Base-by-base conservation (phyloP, 768 basidiomycete species). In the Cyclocybe cylindracea region DNA sequence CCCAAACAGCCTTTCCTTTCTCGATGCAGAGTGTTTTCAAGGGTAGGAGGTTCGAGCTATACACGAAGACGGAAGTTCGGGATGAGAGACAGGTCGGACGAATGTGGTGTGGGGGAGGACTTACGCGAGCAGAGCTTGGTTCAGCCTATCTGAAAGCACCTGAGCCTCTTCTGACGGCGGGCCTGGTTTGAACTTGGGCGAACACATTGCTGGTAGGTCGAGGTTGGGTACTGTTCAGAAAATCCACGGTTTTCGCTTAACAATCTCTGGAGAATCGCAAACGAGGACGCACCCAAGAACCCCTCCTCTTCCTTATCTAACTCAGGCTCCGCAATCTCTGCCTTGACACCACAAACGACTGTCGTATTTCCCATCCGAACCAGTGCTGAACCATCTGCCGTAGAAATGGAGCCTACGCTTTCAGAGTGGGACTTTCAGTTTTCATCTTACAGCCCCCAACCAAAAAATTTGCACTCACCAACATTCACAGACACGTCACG, bases 161-260 rank as follows among this genome's bases (percentile, higher is more conserved):
- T 98, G 97, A 0, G 95, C 94, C 65, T 98, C 95, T 55, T 98
- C 95, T 0, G 84, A 78, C 0, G 97, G 97, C 1, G 97, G 95
- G 2, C 97, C 97, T 34, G 96, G 91, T 61, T 94, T 95, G 76
- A 97, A 98, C 60, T 82, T 85, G 0, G 96, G 87, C 7, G 94
- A 94, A 64, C 94, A 98, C 50, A 98, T 79, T 0, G 96, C 89
- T 2, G 95, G 89, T 2, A 99, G 79, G 67, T 99, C 96, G 57
- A 98, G 73, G 62, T 98, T 98, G 1, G 97, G 96, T 0, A 98
- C 96, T 94, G 54, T 38, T 14, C 19, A 34, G 19, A 29, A 47
- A 24, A 5, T 29, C 1, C 9, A 11, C 10, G n/a, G 29, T 8
- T 10, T 41, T 29, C 29, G 24, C 5, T 24, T 2, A 24, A 13